phyloP scores from a whole-genome alignment of 345 rosid species.

The Euphorbia pulcherrima region DNA sequence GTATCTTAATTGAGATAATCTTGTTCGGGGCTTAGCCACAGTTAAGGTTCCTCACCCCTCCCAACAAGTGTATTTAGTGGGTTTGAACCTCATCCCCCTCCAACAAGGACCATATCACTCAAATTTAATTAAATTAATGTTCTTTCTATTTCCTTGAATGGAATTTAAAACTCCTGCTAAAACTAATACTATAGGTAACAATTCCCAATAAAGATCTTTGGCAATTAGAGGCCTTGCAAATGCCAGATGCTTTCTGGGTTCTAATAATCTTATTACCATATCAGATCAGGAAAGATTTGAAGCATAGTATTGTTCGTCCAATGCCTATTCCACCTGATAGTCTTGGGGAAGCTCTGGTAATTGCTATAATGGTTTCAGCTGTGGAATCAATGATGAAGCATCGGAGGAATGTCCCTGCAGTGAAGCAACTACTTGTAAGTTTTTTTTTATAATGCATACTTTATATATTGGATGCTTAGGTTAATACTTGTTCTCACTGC shows the following conservation, averaged over 20 bases:
- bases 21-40: too few relatives aligned
- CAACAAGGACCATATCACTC: too few relatives aligned
- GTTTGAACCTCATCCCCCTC: too few relatives aligned
- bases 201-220: too few relatives aligned
- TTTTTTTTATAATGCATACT: background rate
- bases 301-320: slow-evolving; percentile 61
- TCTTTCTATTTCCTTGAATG: too few relatives aligned
- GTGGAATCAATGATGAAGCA: slow-evolving; percentile 88
- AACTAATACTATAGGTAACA: too few relatives aligned
- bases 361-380: slow-evolving; percentile 74
- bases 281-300: slow-evolving; percentile 72
- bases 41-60: too few relatives aligned
- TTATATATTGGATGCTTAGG: background rate
- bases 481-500: background rate
- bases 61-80: too few relatives aligned
- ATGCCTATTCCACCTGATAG: slow-evolving; percentile 64
- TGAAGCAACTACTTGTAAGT: slow-evolving; percentile 83
- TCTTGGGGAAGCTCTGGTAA: slow-evolving; percentile 69
- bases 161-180: too few relatives aligned
- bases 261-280: slow-evolving; percentile 6
- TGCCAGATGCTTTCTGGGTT: background rate
- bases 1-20: too few relatives aligned
- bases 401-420: slow-evolving; percentile 84
- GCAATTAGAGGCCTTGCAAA: slow-evolving; percentile 4
- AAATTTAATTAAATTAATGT: too few relatives aligned